A percentile compares a stretch with the other conserved stretches of the same genome.
Conservation (phyloP, 768 basidiomycete species). For the Russula earlei region DNA sequence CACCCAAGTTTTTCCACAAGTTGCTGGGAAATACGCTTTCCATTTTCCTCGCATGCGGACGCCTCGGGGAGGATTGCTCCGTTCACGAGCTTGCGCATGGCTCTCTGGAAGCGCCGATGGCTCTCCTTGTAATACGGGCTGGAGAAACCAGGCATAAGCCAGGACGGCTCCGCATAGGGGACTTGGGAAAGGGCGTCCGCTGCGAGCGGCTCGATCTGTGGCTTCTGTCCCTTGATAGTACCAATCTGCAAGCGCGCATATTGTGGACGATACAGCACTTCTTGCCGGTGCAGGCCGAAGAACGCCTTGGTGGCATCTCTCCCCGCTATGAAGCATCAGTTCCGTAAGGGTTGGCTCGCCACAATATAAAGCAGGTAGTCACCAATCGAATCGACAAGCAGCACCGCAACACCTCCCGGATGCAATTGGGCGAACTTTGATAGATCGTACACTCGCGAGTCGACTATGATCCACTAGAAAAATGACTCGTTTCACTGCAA, state of each 20-base stretch:
- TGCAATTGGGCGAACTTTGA: slow-evolving; percentile 76
- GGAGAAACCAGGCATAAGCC: slow-evolving; percentile 58
- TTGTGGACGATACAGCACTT: slow-evolving; percentile 66
- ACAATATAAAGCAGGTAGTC: not conserved
- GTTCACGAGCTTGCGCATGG: slow-evolving; percentile 66
- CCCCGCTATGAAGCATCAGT: slow-evolving; percentile 37
- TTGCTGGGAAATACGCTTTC: slow-evolving; percentile 76
- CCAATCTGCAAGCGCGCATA: slow-evolving; percentile 65
- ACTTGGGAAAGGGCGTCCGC: slow-evolving; percentile 63
- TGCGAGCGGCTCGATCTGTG: slow-evolving; percentile 41
- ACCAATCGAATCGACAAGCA: slow-evolving; percentile 61
- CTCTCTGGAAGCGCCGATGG: slow-evolving; percentile 67
- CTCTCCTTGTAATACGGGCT: slow-evolving; percentile 72
- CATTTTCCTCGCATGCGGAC: slow-evolving; percentile 69
- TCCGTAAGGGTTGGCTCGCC: not conserved
- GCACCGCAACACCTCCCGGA: slow-evolving; percentile 75
- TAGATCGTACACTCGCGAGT: slow-evolving; percentile 74
- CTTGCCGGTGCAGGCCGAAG: slow-evolving; percentile 78
- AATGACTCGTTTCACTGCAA: not conserved
- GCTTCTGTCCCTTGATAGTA: slow-evolving; percentile 45
- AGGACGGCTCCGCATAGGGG: slow-evolving; percentile 82
- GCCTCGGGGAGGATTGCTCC: slow-evolving; percentile 72
- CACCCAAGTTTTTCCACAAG: slow-evolving; percentile 82
- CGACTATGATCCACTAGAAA: slow-evolving; percentile 68
- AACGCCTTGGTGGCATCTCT: slow-evolving; percentile 72